Base-by-base conservation (phyloP, 495 filamentous ascomycete species). In the Neurospora sp. region DNA sequence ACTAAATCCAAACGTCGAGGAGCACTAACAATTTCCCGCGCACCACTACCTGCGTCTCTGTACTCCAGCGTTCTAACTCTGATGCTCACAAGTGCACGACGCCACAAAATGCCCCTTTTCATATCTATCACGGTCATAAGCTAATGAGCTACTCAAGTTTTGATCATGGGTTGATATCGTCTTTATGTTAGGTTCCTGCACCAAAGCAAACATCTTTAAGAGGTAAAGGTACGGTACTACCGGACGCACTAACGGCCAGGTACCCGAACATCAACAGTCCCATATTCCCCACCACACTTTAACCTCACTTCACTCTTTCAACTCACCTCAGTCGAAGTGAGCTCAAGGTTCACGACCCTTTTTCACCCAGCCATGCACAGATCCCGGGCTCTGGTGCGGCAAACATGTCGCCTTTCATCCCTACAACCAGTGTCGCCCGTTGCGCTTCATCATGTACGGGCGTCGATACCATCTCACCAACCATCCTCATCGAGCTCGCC, bases 131-230 rank as follows among this genome's bases (percentile, higher is more conserved):
- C 13, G 11, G 9, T 28, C 11, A 31, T 11, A 24, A 2, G 1
- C 7, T 59, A 3, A 17, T 15, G 9, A 2, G 0, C 4, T 48
- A 21, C 21, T 0, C n/a, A 24, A 28, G 0, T 59, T 15, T 3
- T 2, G 0, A 3, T 59, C 0, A 28, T 13, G 4, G 10, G 4
- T 15, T 0, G 1, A 31, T 17, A 7, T 5, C 21, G 0, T 17
- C 48, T 7, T 15, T 15, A 15, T 3, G 24, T 17, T 28, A 2
- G 11, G 48, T 28, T 6, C 15, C 0, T 31, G 15, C 11, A 31
- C 11, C 11, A 17, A 3, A 28, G 24, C 24, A 28, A 43, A 9
- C 24, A 17, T 15, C 24, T 24, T 15, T 28, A 17, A 59, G 11
- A 59, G 21, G 9, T 24, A 59, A 9, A 59, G 48, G 48, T 24